phyloP scores from a whole-genome alignment of 345 rosid species.

The Toxicodendron radicans region DNA sequence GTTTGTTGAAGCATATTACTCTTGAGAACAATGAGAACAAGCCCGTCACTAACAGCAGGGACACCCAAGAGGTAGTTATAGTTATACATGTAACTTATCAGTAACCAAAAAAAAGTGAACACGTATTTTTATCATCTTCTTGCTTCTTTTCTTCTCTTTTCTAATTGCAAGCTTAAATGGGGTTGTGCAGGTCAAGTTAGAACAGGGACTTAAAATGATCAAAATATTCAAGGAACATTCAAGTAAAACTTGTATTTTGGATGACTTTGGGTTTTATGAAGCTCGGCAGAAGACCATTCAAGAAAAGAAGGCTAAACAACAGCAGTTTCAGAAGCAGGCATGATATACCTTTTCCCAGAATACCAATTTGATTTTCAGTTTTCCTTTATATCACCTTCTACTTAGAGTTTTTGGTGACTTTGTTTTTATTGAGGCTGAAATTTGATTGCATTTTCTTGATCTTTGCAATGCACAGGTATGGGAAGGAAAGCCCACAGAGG shows the following conservation, averaged over 20 bases:
- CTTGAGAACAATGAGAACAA: constrained; percentile 95
- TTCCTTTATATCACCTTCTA: background rate
- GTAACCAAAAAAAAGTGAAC: too few relatives aligned
- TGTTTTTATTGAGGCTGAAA: background rate
- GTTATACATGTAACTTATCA: background rate
- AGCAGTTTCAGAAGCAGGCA: constrained; percentile 66
- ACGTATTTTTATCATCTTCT: background rate
- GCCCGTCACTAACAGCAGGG: constrained; percentile 93
- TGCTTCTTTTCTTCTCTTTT: background rate
- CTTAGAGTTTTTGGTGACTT: background rate
- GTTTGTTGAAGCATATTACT: constrained; percentile 81
- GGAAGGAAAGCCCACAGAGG: constrained; percentile 43
- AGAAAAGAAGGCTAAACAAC: constrained; percentile 85
- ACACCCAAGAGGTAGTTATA: constrained; percentile 79
- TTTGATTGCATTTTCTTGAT: background rate
- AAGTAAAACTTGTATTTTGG: constrained; percentile 78
- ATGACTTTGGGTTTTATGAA: constrained; percentile 89
- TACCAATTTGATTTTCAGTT: background rate
- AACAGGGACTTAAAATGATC: constrained; percentile 72
- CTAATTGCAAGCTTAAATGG: background rate
- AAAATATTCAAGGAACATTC: constrained; percentile 83
- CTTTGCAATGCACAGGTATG: constrained; percentile 35
- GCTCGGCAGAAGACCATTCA: constrained; percentile 69
- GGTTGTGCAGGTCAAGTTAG: constrained; percentile 56
- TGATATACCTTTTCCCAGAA: background rate